These are phyloP conservation scores for Talaromyces amestolkiae DNA, from an alignment of 2,329 filamentous ascomycete species.

Conservation along the genomic window DNA sequence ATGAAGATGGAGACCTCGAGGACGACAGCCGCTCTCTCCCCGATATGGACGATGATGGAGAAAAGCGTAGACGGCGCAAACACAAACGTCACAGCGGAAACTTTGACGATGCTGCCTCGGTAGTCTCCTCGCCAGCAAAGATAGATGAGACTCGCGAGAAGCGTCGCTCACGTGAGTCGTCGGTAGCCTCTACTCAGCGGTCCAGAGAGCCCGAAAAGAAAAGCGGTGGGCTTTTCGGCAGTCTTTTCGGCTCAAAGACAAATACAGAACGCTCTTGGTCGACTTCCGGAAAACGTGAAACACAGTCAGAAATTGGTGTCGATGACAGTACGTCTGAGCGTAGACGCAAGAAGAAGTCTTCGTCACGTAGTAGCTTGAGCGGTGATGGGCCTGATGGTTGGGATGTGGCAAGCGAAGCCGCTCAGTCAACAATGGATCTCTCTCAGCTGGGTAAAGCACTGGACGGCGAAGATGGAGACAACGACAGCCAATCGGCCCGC, in stretches of 20 bases:
- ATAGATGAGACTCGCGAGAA: slow-evolving; percentile 34
- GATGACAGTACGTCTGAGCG: slow-evolving; percentile 41
- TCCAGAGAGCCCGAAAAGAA: slow-evolving; percentile 35
- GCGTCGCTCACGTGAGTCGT: slow-evolving; percentile 29
- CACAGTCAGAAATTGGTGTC: slow-evolving; percentile 36
- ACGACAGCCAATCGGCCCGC: slow-evolving; percentile 33
- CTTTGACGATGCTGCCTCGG: slow-evolving; percentile 39
- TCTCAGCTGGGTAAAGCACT: slow-evolving; percentile 49
- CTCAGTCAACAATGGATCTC: slow-evolving; percentile 48
- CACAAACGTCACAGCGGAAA: slow-evolving; percentile 26
- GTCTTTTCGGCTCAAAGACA: slow-evolving; percentile 36
- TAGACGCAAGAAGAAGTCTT: slow-evolving; percentile 47
- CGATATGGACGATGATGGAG: slow-evolving; percentile 25
- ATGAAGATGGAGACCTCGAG: slow-evolving; percentile 15
- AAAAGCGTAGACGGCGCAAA: slow-evolving; percentile 28
- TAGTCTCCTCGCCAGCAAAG: slow-evolving; percentile 34
- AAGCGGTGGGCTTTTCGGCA: slow-evolving; percentile 35
- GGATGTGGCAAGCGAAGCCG: slow-evolving; percentile 40
- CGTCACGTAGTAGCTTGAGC: slow-evolving; percentile 38
- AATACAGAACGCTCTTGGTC: slow-evolving; percentile 29
- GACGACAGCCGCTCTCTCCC: slow-evolving; percentile 26
- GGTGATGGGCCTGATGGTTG: slow-evolving; percentile 32
- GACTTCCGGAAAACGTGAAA: slow-evolving; percentile 33
- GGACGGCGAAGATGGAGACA: slow-evolving; percentile 40
- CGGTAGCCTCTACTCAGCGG: slow-evolving; percentile 13